These are phyloP conservation scores for Fusarium phyllophilum DNA, from an alignment of 2,329 filamentous ascomycete genomes.

Conservation along the genomic window DNA sequence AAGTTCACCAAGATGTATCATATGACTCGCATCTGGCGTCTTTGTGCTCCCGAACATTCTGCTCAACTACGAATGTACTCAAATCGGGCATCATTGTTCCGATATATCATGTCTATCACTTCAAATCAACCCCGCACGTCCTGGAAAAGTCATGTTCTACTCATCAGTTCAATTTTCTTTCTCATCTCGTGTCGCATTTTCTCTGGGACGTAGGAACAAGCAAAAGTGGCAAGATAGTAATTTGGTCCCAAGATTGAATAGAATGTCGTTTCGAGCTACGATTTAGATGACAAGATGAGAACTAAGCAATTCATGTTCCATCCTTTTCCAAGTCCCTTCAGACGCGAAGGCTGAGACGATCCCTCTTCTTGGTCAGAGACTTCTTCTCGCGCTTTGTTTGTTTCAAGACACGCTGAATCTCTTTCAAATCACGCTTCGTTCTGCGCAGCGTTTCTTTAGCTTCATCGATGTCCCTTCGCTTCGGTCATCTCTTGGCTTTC, in stretches of 20 bases:
- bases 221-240: neutral
- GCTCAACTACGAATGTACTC: neutral
- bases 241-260: neutral
- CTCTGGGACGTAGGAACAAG: neutral
- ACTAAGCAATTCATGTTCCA: fast-evolving
- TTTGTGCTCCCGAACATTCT: neutral
- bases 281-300: too few relatives aligned
- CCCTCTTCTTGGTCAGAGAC: neutral
- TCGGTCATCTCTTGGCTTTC: neutral
- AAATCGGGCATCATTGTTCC: neutral
- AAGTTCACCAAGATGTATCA: fast-evolving
- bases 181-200: fast-evolving
- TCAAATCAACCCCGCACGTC: fast-evolving
- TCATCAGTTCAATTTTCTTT: neutral
- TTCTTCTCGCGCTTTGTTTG: neutral
- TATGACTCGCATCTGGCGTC: neutral
- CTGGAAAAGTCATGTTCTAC: neutral
- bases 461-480: fast-evolving
- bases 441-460: neutral
- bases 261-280: fast-evolving
- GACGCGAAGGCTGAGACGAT: neutral
- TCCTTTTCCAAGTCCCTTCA: fast-evolving
- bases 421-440: neutral
- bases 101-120: neutral
- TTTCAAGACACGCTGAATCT: too few relatives aligned